Evolutionary conservation across 805 yeast species (phyloP).

Genomic region (Sugiyamaella chiloensis): DNA sequence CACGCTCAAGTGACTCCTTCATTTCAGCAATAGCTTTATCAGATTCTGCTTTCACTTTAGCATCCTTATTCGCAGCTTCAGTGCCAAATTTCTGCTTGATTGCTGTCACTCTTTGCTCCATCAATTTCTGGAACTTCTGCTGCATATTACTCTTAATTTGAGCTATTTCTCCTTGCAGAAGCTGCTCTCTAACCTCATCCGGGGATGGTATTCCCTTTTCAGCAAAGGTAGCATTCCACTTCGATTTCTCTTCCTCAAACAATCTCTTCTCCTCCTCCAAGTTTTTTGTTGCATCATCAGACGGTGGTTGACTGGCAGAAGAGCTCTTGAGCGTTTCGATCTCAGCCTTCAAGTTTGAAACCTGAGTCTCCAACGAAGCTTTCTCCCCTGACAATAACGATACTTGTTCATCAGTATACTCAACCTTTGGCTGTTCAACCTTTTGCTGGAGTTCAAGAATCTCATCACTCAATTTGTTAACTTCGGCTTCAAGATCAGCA

Average conservation of each 20-base stretch:
- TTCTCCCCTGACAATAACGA: slow-evolving; percentile 22
- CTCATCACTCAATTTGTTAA: slow-evolving; percentile 29
- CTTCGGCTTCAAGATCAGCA: slow-evolving; percentile 33
- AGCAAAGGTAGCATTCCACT: slow-evolving; percentile 11
- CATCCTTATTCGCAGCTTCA: slow-evolving; percentile 23
- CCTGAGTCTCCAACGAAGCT: slow-evolving; percentile 9
- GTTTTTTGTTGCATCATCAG: slow-evolving; percentile 13
- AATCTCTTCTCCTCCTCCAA: slow-evolving; percentile 7
- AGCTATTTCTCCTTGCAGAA: slow-evolving; percentile 4
- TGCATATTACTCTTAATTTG: background rate
- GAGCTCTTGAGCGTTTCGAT: background rate
- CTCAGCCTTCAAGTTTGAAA: background rate
- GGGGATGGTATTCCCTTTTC: slow-evolving; percentile 22
- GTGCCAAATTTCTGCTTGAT: slow-evolving; percentile 21
- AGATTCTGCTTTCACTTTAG: slow-evolving; percentile 7
- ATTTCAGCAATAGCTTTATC: slow-evolving; percentile 34
- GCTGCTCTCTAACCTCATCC: background rate
- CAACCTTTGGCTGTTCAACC: background rate
- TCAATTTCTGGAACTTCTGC: slow-evolving; percentile 1
- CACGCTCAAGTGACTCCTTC: slow-evolving; percentile 21
- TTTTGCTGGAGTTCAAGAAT: slow-evolving; percentile 21
- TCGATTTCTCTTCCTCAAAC: slow-evolving; percentile 2
- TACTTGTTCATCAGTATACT: slow-evolving; percentile 6
- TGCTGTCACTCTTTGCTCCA: slow-evolving; percentile 17
- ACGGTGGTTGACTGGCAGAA: background rate